These are phyloP conservation scores for Fragilariopsis cylindrus DNA, from an alignment of 108 stramenopile species.

Conservation along the genomic window DNA sequence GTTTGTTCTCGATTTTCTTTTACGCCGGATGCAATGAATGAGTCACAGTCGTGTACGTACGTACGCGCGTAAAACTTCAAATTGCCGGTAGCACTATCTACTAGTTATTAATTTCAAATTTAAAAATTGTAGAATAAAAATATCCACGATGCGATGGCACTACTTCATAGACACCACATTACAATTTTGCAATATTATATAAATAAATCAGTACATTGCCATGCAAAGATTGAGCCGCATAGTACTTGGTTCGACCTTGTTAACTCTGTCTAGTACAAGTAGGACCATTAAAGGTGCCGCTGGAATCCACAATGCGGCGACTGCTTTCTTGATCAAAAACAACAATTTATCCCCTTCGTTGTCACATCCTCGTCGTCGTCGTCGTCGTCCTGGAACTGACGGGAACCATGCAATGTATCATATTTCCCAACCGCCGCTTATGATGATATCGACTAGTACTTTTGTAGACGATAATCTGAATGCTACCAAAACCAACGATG, in stretches of 20 bases:
- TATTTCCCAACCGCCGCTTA: slow-evolving; percentile 6
- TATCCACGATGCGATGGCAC: too few relatives aligned
- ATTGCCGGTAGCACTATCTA: too few relatives aligned
- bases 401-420: background rate
- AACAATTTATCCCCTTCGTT: background rate
- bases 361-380: background rate
- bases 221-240: slow-evolving; percentile 3
- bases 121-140: too few relatives aligned
- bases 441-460: background rate
- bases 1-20: too few relatives aligned
- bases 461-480: background rate
- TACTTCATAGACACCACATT: too few relatives aligned
- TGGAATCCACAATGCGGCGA: background rate
- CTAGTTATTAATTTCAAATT: too few relatives aligned
- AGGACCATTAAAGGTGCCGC: background rate
- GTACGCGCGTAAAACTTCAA: too few relatives aligned
- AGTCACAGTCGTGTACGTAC: too few relatives aligned
- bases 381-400: background rate
- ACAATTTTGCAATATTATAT: too few relatives aligned
- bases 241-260: slow-evolving; percentile 13
- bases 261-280: background rate
- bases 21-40: too few relatives aligned
- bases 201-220: background rate
- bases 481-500: background rate
- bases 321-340: background rate